Evolutionary conservation across 495 filamentous ascomycete genomes (phyloP), one percentile per base, ranked within the genome.

Genomic region (Parathielavia hyrcaniae): DNA sequence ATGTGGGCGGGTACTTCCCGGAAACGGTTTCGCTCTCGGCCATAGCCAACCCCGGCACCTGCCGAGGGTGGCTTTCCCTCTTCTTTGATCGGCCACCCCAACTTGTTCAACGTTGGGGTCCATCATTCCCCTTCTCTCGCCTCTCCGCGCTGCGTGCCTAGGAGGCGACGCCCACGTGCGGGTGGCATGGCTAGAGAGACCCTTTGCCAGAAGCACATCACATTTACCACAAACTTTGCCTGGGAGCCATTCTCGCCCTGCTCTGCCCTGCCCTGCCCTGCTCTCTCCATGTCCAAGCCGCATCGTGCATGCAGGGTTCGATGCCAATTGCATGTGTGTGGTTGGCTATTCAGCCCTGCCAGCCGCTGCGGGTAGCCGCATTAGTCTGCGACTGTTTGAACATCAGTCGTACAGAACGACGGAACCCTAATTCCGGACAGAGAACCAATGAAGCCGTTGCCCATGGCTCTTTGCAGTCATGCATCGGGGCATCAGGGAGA

Each of bases 381-480:
- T 73, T 75, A 73, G 74, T 57, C 55, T 56, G 59, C 64, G 67
- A 60, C 72, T 75, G 74, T 75, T 77, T 75, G 74, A 72, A 73
- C 72, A 58, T 73, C 71, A 67, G 59, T 69, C 59, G 59, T 66
- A 61, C 59, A 62, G 55, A 48, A 60, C 44, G 48, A 38, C 44
- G 54, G 53, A 26, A 39, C 20, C 41, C 41, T 38, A 55, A 46
- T 55, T 55, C 32, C 53, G 44, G 46, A 50, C 20, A 36, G 49
- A 23, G 13, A 39, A 34, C 30, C 39, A 52, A 52, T 59, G 35
- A 39, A 17, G 19, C 50, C 50, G 44, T 51, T 60, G 52, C 41
- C 16, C 49, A 19, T 23, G 20, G 40, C 38, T 52, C 49, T 22
- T 50, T 58, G 46, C 55, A 57, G 55, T 26, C 44, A 26, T 30